A percentile compares a stretch with the other conserved stretches of the same genome.
These are phyloP conservation scores for Nitzschia palea DNA, from an alignment of 108 stramenopile species.

Conservation along the genomic window DNA sequence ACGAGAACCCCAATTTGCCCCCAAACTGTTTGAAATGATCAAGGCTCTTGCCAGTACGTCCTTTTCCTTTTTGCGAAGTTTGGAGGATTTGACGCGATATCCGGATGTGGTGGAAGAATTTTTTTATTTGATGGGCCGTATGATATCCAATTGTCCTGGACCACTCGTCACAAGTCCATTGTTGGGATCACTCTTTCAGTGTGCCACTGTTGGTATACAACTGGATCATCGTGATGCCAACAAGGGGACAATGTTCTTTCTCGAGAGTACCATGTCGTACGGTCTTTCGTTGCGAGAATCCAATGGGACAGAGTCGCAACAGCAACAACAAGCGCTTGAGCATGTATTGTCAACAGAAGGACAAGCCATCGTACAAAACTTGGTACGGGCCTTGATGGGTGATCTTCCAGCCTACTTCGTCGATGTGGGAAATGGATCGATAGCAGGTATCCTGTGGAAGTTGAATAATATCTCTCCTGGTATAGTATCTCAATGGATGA, in stretches of 20 bases:
- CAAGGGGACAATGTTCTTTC: conserved; percentile 80
- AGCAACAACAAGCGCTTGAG: conserved; percentile 58
- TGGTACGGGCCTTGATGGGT: conserved; percentile 68
- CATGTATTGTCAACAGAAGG: conserved; percentile 59
- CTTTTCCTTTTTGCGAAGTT: conserved; percentile 53
- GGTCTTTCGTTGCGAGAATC: conserved; percentile 50
- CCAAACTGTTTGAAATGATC: conserved; percentile 73
- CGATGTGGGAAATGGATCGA: conserved; percentile 60
- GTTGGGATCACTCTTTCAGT: conserved; percentile 69
- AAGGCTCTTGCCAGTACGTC: conserved; percentile 55
- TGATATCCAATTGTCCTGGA: conserved; percentile 79
- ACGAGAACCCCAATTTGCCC: conserved; percentile 40
- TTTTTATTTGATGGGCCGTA: conserved; percentile 88
- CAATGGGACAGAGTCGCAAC: conserved; percentile 13
- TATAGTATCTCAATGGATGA: conserved; percentile 71
- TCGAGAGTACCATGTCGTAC: conserved; percentile 68
- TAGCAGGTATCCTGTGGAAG: conserved; percentile 81
- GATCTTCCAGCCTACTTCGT: conserved; percentile 75
- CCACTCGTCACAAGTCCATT: conserved; percentile 65
- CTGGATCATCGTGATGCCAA: conserved; percentile 86
- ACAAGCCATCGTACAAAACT: conserved; percentile 65
- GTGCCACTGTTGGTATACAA: conserved; percentile 78
- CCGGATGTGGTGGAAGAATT: conserved; percentile 97
- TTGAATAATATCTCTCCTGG: conserved; percentile 65
- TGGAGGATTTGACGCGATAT: conserved; percentile 81